Conservation (phyloP, 768 basidiomycete species). For the Chalciporus chontae region DNA sequence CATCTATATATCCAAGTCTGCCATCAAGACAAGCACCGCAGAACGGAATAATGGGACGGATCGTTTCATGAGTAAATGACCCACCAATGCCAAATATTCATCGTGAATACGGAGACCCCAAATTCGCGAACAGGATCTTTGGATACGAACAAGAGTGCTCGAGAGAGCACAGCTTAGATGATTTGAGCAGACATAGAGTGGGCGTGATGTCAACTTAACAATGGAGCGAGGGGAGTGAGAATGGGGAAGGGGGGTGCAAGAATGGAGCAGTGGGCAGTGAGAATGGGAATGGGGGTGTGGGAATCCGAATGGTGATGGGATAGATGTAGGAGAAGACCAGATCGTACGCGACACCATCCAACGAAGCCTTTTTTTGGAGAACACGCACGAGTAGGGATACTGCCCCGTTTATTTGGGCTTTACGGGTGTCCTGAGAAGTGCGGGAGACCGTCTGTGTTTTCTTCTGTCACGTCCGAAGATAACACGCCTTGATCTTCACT, state of each 20-base stretch:
- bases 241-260: too few species aligned
- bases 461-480: constrained; percentile 47
- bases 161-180: constrained; percentile 90
- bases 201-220: not conserved
- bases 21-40: too few species aligned
- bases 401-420: constrained; percentile 64
- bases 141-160: constrained; percentile 93
- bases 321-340: not conserved
- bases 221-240: too few species aligned
- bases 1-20: too few species aligned
- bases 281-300: too few species aligned
- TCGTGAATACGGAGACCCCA: constrained; percentile 12
- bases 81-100: not conserved
- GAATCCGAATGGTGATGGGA: not conserved
- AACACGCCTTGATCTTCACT: constrained; percentile 91
- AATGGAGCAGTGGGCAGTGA: too few species aligned
- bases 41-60: too few species aligned
- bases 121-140: constrained; percentile 61
- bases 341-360: constrained; percentile 93
- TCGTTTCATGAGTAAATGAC: not conserved
- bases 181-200: constrained; percentile 85
- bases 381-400: constrained; percentile 71
- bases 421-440: constrained; percentile 35
- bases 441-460: constrained; percentile 21
- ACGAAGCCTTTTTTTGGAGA: constrained; percentile 69